Conservation (phyloP, 1,139 yeast species). For the Diutina neorugosa region DNA sequence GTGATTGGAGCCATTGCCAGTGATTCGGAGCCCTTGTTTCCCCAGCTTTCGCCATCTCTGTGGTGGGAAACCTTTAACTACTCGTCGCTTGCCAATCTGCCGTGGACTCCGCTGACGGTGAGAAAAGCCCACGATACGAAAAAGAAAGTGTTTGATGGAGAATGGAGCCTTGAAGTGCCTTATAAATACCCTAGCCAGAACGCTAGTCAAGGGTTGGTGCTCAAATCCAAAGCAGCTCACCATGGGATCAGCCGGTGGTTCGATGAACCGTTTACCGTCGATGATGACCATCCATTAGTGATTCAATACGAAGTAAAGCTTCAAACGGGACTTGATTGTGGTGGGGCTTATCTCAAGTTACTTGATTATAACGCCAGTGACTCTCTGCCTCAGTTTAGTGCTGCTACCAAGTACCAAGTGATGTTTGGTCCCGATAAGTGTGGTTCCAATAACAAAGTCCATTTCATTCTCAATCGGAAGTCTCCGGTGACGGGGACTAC, state of each 20-base stretch:
- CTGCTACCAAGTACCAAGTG: slow-evolving; percentile 54
- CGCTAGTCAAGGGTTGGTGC: slow-evolving; percentile 63
- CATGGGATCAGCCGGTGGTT: slow-evolving; percentile 65
- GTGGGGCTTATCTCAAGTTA: slow-evolving; percentile 80
- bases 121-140: slow-evolving; percentile 48
- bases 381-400: slow-evolving; percentile 35
- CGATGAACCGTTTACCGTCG: slow-evolving; percentile 34
- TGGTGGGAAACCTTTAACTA: neutral
- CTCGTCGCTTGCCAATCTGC: neutral
- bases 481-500: slow-evolving; percentile 34
- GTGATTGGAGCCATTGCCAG: neutral
- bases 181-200: slow-evolving; percentile 41
- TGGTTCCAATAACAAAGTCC: slow-evolving; percentile 69
- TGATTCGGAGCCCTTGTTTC: neutral
- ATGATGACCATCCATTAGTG: slow-evolving; percentile 54
- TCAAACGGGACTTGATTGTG: slow-evolving; percentile 68
- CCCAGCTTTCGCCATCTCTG: neutral
- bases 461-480: slow-evolving; percentile 54
- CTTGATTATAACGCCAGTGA: slow-evolving; percentile 31
- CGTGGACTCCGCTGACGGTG: slow-evolving; percentile 11
- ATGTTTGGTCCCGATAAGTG: slow-evolving; percentile 96
- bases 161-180: slow-evolving; percentile 57
- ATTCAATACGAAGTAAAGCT: slow-evolving; percentile 81
- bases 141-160: slow-evolving; percentile 50
- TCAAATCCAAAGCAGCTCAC: slow-evolving; percentile 63